Base-by-base conservation (phyloP, 164 flowering plant genomes). In the Protea cynaroides region DNA sequence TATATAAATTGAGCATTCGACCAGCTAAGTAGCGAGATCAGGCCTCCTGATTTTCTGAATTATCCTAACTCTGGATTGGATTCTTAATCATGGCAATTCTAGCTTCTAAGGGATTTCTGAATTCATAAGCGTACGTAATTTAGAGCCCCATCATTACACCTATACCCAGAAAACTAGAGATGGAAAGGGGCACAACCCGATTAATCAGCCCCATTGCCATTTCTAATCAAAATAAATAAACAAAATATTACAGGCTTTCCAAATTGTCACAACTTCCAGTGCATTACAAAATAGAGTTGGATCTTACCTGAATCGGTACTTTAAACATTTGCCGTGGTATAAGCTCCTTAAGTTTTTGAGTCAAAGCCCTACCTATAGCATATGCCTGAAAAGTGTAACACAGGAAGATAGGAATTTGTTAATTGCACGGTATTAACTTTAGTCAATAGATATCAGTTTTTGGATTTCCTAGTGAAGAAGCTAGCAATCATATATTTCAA, bases 251-350 rank as follows among this genome's bases (percentile, higher is more conserved):
- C 17, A 59, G 17, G 25, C 19, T 50, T 34, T 53, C 12, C 14
- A 21, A 62, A 34, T 8, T 9, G 1, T 37, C 25, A 43, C 34
- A 22, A 53, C 22, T 46, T 11, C 10, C 14, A 17, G 7, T 57
- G 50, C 22, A 68, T n/a, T 54, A n/a, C 13, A 2, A 23, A 63
- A 50, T 5, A 0, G 23, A 25, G 34, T 36, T n/a, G 53, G 50
- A 57, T 47, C 79, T 79, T 85, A 93, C 98, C 72, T 94, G 98
- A 63, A 94, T 90, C 18, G 99, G 99, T 5, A 94, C 83, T 88
- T 88, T 94, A 80, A 94, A 94, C 97, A 94, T 91, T 76, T 94
- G 99, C 24, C 99, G 83, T 44, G 99, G 99, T 64, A 94, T 94
- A 58, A 94, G 87, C 83, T 94, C 97, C 81, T 94, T 94, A 67